Evolutionary conservation across 1,284 basidiomycete species (phyloP).

Genomic region (Trichosporon sp.): DNA sequence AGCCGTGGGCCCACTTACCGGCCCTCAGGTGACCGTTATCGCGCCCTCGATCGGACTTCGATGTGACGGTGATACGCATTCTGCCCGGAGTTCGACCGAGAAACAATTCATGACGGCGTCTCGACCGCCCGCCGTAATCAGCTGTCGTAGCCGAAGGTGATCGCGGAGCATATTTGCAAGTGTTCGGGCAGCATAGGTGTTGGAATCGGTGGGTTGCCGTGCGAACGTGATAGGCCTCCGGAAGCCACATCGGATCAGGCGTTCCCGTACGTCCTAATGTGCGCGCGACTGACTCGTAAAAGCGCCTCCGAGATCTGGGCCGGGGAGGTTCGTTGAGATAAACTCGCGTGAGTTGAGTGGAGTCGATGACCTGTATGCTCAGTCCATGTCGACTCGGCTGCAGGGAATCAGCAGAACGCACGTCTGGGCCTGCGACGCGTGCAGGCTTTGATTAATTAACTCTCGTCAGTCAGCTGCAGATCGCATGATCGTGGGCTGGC

Average conservation of each 20-base stretch:
- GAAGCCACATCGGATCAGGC: no score
- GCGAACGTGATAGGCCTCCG: no score
- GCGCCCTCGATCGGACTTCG: neutral
- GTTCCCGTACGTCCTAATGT: neutral
- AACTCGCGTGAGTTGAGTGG: no score
- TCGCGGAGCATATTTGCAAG: neutral
- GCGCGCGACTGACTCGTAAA: no score
- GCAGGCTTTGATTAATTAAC: neutral
- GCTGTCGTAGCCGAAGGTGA: neutral
- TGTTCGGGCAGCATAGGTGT: no score
- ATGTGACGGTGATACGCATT: neutral
- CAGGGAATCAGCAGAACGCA: neutral
- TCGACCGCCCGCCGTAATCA: neutral
- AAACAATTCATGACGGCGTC: neutral
- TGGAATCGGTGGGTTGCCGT: no score
- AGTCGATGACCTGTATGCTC: no score
- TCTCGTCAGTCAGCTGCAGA: neutral
- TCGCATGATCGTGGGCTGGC: neutral
- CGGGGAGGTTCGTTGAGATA: no score
- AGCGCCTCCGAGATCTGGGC: no score
- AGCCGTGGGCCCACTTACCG: neutral
- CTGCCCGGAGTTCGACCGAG: neutral
- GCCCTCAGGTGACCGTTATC: neutral
- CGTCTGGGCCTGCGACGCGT: no score
- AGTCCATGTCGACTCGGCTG: neutral